Evolutionary conservation across 768 basidiomycete genomes (phyloP), one percentile per base, ranked within the genome.

Genomic region (Baorangia bicolor): DNA sequence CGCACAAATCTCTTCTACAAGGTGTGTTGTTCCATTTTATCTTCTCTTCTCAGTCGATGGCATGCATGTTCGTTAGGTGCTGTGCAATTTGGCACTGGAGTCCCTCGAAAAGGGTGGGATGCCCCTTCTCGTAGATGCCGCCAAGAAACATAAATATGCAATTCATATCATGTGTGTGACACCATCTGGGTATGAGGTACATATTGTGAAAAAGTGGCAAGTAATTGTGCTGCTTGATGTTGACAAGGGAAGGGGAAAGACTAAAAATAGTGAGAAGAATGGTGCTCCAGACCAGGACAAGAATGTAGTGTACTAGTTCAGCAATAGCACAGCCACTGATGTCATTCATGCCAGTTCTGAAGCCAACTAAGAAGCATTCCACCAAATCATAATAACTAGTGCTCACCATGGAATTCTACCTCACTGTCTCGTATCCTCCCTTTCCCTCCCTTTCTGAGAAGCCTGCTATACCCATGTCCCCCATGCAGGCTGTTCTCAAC

Each of bases 1-100:
- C 79, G 92, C 5, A 64, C 73, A 4, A 93, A 93, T 67, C 76
- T 94, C 2, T 94, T 80, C 66, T 94, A 94, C 57, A 91, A 94
- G 74, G 91, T 87, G 18, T 10, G 66, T 53, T 20, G 2, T 20
- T 47, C 28, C 40, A 13, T 18, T 21, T 3, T 8, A 25, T 44
- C 5, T 54, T 8, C 18, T 37, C 27, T 25, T 39, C 13, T 45
- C 8, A 33, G 6, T 30, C n/a, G 27, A 48, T 0, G 10, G 7
- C 20, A 23, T 14, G 35, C 16, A 9, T 28, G 21, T 33, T 23
- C 6, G 43, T 18, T 58, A 90, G 88, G 78, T 90, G 55, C 81
- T 83, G 31, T 90, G 90, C 61, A 70, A 82, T 35, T 76, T 81
- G 0, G 76, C 76, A 18, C 76, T 80, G 0, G 76, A 84, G 25